Evolutionary conservation across 2,329 filamentous ascomycete genomes (phyloP), one percentile per base, ranked within the genome.

Genomic region (Pyrenochaeta sp.): DNA sequence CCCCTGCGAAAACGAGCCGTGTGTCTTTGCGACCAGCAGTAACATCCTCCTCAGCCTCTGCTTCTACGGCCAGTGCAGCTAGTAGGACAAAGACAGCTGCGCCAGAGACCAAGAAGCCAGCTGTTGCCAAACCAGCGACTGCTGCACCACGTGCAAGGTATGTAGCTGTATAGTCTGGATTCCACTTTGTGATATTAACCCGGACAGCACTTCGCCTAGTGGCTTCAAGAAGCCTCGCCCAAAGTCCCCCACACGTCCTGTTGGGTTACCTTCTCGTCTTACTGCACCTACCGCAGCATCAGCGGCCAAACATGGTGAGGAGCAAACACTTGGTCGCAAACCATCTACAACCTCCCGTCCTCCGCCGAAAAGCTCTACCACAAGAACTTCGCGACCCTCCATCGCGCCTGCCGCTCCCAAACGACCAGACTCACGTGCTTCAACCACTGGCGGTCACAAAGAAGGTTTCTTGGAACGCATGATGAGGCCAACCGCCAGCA

Each of bases 381-480:
- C 41, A 35, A 68, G 49, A 44, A 54, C 64, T 10, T 48, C 72
- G 9, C 66, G 74, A 14, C 44, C 69, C 4, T 75, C 74, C 3
- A 47, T 75, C 17, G 64, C 60, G 14, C 65, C 68, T 8, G 50
- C 50, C 34, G 54, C 60, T 23, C 43, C 51, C 29, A 86, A 83
- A 68, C 84, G 81, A 53, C 65, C 76, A 7, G 73, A 73, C 22
- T 80, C 47, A 66, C 77, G 67, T 63, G 76, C 57, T 60, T 80
- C 36, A 51, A 77, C 77, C 48, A 75, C 80, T 18, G 77, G 76
- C 32, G 80, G 81, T 13, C 77, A 87, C 1, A 86, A 89, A 52
- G 85, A 89, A 53, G 72, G 83, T 10, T 92, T 92, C 71, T 73
- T 92, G 18, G 87, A 87, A n/a, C 82, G 88, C 38, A 90, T 92